Base-by-base conservation (phyloP, 345 rosid species). In the Populus ilicifolia region DNA sequence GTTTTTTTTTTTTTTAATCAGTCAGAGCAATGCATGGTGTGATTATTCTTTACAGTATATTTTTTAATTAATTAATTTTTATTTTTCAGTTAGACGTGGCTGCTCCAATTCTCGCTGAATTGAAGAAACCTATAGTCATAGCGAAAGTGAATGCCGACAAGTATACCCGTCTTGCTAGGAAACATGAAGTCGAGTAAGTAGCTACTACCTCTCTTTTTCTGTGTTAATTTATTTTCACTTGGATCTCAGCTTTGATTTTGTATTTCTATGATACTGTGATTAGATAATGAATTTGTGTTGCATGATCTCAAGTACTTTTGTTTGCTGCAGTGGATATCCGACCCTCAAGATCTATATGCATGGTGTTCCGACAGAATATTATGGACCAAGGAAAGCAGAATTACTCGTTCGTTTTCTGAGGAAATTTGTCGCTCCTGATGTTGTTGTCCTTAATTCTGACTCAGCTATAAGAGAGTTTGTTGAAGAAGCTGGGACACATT, bases 371-470 rank as follows among this genome's bases (percentile, higher is more conserved):
- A 84, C 87, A 65, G 99, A 92, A 35, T 96, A 96, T 75, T 73
- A 90, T 63, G 99, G 99, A 68, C 98, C 98, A 0, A 90, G 99
- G 79, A 88, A 93, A 86, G 88, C 99, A 7, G 95, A 90, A 33
- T 81, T 88, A 67, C 97, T 93, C 18, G 93, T 96, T 61, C 93
- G 89, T 21, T 92, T 88, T 75, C 84, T 96, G 81, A 92, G 85
- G 89, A 96, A 96, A 85, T 93, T 92, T 78, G 95, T 96, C 66
- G 93, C 98, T 81, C 91, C 97, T 54, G 88, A 96, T 90, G 97
- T 93, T 72, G 78, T 98, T 3, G 44, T 90, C 76, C 94, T 96
- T 76, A 77, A 77, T 70, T 93, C 97, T 30, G 94, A 92, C 73
- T 70, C 88, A 39, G 88, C 89, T 2, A 74, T 93, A 54, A 84